Evolutionary conservation across 495 filamentous ascomycete genomes (phyloP), one percentile per base, ranked within the genome.

Genomic region (Apodospora peruviana): DNA sequence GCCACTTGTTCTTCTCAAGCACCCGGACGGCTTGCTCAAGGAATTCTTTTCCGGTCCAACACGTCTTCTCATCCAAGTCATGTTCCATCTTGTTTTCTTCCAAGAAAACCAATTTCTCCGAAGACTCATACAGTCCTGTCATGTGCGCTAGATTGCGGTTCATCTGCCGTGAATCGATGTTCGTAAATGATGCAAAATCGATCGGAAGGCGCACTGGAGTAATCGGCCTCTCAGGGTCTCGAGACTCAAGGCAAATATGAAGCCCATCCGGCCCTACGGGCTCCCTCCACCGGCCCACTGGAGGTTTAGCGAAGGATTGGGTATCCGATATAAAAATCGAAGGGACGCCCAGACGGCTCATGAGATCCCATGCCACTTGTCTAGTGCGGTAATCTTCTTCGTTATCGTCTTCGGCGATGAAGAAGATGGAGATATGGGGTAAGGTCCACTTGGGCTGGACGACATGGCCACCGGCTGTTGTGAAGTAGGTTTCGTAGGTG

Each of bases 141-240:
- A 90, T 65, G 35, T 78, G 84, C 43, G 85, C 84, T 41, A 90
- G 61, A 55, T 88, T 87, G 46, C 83, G 71, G 59, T 89, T 90
- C 59, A 90, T 77, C 57, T 90, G 86, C 23, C 79, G 66, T 19
- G 84, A 77, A 48, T 86, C 81, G 56, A 90, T 85, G 40, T 80
- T 83, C 53, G 82, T 69, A 49, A 90, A 90, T 0, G 83, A 87
- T 42, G 74, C 68, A n/a, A 87, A 57, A 55, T 90, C 86, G 55
- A 90, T 82, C 12, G 86, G 86, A 18, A 85, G 71, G 12, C 84
- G 77, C 50, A 72, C 71, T 24, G 83, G 62, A 43, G 83, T 66
- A 23, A 72, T 64, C 2, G 69, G 73, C 50, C 75, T 73, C 22
- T 71, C 65, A 9, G 71, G 52, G 56, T 80, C 67, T 52, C 77